Percentiles rank a stretch among this genome's conserved stretches.
Evolutionary conservation across 1,284 basidiomycete species (phyloP).

Genomic region (Sporisorium reilianum): DNA sequence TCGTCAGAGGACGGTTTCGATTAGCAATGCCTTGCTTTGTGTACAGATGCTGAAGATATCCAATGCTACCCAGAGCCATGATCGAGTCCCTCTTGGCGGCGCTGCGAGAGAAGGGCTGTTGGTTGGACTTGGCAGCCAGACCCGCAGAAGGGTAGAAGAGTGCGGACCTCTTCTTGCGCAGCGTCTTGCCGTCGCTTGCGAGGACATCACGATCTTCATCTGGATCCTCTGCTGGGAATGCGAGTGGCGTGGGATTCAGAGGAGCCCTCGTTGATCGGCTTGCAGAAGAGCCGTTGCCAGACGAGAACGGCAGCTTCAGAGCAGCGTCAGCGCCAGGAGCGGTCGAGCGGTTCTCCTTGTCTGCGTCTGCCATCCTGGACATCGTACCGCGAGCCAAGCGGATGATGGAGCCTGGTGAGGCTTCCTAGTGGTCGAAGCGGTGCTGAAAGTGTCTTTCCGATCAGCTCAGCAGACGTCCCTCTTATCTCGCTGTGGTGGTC

Average conservation of each 20-base stretch:
- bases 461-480: background rate
- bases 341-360: constrained; percentile 30
- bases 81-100: constrained; percentile 59
- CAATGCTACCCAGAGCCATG: constrained; percentile 58
- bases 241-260: constrained; percentile 2
- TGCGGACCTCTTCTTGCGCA: constrained; percentile 27
- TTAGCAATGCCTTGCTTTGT: constrained; percentile 59
- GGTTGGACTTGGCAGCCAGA: constrained; percentile 48
- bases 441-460: background rate
- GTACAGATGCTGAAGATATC: constrained; percentile 58
- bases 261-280: background rate
- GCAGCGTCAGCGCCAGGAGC: background rate
- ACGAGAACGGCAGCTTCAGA: background rate
- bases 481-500: background rate
- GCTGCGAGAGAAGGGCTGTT: constrained; percentile 56
- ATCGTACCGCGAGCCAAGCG: background rate
- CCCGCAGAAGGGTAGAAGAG: constrained; percentile 51
- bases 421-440: no score
- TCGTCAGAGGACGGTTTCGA: constrained; percentile 39
- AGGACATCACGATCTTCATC: constrained; percentile 37
- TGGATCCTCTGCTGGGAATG: constrained; percentile 34
- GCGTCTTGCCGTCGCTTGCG: constrained; percentile 33
- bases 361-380: constrained; percentile 17
- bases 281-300: background rate
- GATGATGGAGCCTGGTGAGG: background rate